Evolutionary conservation across 257 asterid genomes (phyloP).

Genomic region (Pogostemon cablin): DNA sequence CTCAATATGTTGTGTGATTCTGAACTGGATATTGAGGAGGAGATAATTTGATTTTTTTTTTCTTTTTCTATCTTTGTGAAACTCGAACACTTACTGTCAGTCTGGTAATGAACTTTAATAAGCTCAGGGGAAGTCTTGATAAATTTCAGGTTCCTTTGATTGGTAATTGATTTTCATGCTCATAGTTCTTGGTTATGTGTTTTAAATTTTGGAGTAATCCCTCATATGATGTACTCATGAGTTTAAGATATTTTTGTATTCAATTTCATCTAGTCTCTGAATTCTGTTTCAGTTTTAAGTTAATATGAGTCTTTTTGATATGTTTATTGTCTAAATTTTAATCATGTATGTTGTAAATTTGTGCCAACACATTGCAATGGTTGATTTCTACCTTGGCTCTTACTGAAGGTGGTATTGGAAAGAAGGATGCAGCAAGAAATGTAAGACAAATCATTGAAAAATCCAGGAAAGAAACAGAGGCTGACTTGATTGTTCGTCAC

Average conservation of each 20-base stretch:
- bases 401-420: slow-evolving; percentile 43
- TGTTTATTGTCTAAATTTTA: slow-evolving; percentile 11
- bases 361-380: slow-evolving; percentile 14
- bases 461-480: slow-evolving; percentile 17
- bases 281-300: slow-evolving; percentile 17
- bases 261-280: neutral
- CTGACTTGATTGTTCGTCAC: slow-evolving; percentile 29
- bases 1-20: slow-evolving; percentile 4
- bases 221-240: slow-evolving; percentile 3
- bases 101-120: neutral
- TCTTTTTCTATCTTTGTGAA: neutral
- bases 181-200: neutral
- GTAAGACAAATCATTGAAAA: slow-evolving; percentile 14
- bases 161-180: slow-evolving; percentile 22
- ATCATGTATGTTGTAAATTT: slow-evolving; percentile 14
- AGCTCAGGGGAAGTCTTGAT: too few species aligned
- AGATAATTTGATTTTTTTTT: neutral
- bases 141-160: neutral
- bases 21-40: neutral
- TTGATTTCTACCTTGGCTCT: slow-evolving; percentile 27
- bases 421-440: slow-evolving; percentile 29
- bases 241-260: neutral
- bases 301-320: slow-evolving; percentile 10
- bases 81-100: neutral
- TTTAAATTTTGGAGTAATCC: neutral